phyloP scores from a whole-genome alignment of 2,329 filamentous ascomycete genomes.

The Colletotrichum sp. region DNA sequence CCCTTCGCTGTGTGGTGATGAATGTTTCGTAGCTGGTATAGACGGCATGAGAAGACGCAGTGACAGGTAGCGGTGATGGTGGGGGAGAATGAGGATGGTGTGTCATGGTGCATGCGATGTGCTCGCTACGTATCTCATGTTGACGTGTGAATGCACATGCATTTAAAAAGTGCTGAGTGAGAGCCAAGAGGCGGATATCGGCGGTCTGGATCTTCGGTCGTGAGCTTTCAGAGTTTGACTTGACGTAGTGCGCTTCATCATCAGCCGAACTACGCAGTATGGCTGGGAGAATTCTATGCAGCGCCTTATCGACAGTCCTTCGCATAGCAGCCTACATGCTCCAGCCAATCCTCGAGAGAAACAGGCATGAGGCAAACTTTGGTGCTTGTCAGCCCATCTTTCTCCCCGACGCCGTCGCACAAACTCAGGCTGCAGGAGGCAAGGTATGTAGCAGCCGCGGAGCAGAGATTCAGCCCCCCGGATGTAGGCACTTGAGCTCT shows the following conservation, averaged over 20 bases:
- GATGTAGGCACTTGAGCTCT: not conserved
- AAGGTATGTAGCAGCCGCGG: constrained; percentile 7
- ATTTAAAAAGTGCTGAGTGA: not conserved
- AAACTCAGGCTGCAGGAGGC: not conserved
- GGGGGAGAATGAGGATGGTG: not conserved
- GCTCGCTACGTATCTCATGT: not conserved
- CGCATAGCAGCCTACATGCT: not conserved
- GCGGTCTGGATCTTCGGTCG: not conserved
- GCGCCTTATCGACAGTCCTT: not conserved
- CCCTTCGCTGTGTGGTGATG: not conserved
- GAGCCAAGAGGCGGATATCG: not conserved
- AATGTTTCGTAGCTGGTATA: not conserved
- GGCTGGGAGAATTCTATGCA: not conserved
- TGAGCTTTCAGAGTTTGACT: not conserved
- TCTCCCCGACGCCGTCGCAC: not conserved
- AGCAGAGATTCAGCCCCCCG: not conserved
- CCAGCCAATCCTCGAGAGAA: not conserved
- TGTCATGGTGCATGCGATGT: constrained; percentile 1
- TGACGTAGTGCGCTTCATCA: not conserved
- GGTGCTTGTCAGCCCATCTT: not conserved
- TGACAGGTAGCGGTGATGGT: not conserved
- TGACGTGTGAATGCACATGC: not conserved
- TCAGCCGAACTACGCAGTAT: not conserved
- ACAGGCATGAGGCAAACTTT: not conserved
- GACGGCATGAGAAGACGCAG: not conserved